Percentiles rank a stretch among this genome's conserved stretches.
These are phyloP conservation scores for Aspergillus melleus DNA, from an alignment of 2,329 filamentous ascomycete species.

Conservation along the genomic window DNA sequence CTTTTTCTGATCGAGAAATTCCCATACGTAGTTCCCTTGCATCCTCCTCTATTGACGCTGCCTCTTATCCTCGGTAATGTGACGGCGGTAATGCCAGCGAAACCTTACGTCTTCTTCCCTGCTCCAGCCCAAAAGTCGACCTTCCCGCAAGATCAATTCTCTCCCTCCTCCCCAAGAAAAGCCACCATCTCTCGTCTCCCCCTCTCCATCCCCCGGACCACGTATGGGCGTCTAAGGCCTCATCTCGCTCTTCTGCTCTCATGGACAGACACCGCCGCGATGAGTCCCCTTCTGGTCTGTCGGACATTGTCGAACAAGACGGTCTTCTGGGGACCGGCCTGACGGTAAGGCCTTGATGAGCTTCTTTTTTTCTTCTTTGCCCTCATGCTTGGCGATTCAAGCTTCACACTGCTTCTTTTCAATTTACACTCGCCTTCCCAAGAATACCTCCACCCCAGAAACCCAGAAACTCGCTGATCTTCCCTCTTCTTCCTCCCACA, in stretches of 20 bases:
- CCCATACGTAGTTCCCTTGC: no score
- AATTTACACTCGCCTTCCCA: neutral
- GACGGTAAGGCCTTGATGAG: constrained; percentile 38
- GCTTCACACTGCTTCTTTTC: neutral
- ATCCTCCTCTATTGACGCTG: no score
- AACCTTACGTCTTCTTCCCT: neutral
- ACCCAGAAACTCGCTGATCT: constrained; percentile 14
- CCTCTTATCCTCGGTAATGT: neutral
- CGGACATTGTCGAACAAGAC: constrained; percentile 44
- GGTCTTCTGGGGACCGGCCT: constrained; percentile 50
- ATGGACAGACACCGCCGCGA: constrained; percentile 49
- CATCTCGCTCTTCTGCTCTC: constrained; percentile 20
- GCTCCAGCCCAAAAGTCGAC: neutral
- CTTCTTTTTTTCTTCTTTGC: constrained; percentile 6
- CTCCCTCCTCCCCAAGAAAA: neutral
- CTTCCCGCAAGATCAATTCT: neutral
- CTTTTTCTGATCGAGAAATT: no score
- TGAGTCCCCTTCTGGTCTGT: constrained; percentile 46
- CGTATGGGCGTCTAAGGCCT: constrained; percentile 30
- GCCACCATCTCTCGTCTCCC: constrained; percentile 3
- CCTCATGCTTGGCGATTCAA: constrained; percentile 2
- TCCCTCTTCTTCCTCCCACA: constrained; percentile 37
- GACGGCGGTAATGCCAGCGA: neutral
- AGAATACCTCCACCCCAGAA: neutral
- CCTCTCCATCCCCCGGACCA: constrained; percentile 17